phyloP scores from a whole-genome alignment of 1,284 basidiomycete species.

The Tausonia pullulans region DNA sequence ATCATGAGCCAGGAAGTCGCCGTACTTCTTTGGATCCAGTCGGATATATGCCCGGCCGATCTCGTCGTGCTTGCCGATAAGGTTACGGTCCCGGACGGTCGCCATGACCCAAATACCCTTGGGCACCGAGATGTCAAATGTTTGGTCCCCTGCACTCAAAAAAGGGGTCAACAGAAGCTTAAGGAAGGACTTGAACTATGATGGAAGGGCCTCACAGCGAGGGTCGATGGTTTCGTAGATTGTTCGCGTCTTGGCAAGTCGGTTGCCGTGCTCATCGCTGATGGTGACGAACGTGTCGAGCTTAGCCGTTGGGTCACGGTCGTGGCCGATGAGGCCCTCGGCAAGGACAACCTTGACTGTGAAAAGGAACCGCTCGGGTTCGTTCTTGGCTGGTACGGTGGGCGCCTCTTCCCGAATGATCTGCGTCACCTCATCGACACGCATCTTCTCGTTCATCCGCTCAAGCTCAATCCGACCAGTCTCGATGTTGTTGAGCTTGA shows the following conservation, averaged over 20 bases:
- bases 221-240: constrained; percentile 85
- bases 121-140: constrained; percentile 79
- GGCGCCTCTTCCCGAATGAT: constrained; percentile 44
- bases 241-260: constrained; percentile 88
- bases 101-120: constrained; percentile 87
- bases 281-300: constrained; percentile 89
- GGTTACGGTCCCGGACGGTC: constrained; percentile 77
- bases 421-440: constrained; percentile 77
- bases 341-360: constrained; percentile 87
- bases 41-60: constrained; percentile 86
- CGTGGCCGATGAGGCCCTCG: constrained; percentile 63
- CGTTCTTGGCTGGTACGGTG: constrained; percentile 55
- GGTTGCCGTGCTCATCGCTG: constrained; percentile 80
- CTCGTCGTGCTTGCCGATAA: constrained; percentile 81
- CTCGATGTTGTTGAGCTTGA: constrained; percentile 96
- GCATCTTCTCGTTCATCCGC: constrained; percentile 82
- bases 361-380: constrained; percentile 66
- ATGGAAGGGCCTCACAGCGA: constrained; percentile 47
- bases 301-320: constrained; percentile 47
- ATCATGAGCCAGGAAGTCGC: constrained; percentile 82
- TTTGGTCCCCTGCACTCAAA: constrained; percentile 68
- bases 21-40: constrained; percentile 77
- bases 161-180: too few species aligned
- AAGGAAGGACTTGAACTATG: too few species aligned
- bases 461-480: constrained; percentile 82